Evolutionary conservation across 768 basidiomycete species (phyloP).

Genomic region (Tulasnella sp.): DNA sequence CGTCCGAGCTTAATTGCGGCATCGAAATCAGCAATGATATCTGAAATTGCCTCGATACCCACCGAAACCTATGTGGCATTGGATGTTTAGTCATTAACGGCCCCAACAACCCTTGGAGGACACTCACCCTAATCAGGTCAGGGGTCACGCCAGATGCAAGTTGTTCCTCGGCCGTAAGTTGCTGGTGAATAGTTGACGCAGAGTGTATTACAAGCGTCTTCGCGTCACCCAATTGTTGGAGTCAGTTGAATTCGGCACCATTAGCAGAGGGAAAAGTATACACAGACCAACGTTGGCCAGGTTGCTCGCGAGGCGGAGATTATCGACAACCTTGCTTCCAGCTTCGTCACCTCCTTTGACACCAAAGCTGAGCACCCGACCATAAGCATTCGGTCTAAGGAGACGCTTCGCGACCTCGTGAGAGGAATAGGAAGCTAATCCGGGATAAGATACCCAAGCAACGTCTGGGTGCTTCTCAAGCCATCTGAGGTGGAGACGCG

Average conservation of each 20-base stretch:
- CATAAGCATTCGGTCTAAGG: conserved; percentile 25
- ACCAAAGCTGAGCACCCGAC: conserved; percentile 36
- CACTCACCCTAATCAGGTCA: background rate
- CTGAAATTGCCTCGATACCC: conserved; percentile 27
- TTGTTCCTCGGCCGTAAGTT: conserved; percentile 23
- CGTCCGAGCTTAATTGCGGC: conserved; percentile 18
- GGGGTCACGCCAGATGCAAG: background rate
- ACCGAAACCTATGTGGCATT: conserved; percentile 24
- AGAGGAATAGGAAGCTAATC: conserved; percentile 33
- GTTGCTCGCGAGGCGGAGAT: conserved; percentile 32
- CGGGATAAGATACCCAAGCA: conserved; percentile 59
- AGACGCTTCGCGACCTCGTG: conserved; percentile 34
- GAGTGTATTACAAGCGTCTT: conserved; percentile 48
- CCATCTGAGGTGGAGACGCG: conserved; percentile 39
- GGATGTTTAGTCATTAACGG: background rate
- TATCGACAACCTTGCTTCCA: conserved; percentile 34
- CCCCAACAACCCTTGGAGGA: background rate
- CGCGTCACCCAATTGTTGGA: conserved; percentile 37
- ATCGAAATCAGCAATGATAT: conserved; percentile 30
- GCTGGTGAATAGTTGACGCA: conserved; percentile 21
- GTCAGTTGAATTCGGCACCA: background rate
- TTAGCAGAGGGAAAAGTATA: background rate
- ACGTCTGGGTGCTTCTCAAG: conserved; percentile 63
- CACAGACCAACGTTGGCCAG: conserved; percentile 34
- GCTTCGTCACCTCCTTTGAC: conserved; percentile 37